These are phyloP conservation scores for Blastocystis sp. DNA, from an alignment of 352 stramenopile genomes.

Conservation along the genomic window DNA sequence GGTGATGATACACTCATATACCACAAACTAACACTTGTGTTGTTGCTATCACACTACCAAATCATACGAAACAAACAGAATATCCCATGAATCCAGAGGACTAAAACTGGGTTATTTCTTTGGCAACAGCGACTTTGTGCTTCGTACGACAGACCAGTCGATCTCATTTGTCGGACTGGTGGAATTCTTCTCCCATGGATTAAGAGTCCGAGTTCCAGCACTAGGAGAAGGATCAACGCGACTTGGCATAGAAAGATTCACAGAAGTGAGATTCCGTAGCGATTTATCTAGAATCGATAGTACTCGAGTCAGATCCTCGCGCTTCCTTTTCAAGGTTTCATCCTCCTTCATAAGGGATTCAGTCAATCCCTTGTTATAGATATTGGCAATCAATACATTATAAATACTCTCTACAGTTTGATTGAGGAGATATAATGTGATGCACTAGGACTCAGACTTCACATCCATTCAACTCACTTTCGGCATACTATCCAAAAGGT, in stretches of 20 bases:
- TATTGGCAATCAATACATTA: conserved; percentile 88
- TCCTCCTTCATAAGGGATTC: conserved; percentile 77
- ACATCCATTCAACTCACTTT: conserved; percentile 75
- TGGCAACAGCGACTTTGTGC: background rate
- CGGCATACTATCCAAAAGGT: conserved; percentile 95
- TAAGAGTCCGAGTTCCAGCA: background rate
- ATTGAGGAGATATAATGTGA: conserved; percentile 75
- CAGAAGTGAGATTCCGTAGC: background rate
- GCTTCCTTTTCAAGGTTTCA: conserved; percentile 27
- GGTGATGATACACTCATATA: background rate
- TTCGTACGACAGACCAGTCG: conserved; percentile 17
- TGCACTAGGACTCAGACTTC: conserved; percentile 96
- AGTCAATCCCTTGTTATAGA: conserved; percentile 93
- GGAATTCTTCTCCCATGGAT: conserved; percentile 8
- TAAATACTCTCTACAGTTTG: conserved; percentile 89
- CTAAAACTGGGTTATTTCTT: conserved; percentile 38
- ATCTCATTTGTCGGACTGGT: background rate
- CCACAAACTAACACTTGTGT: background rate
- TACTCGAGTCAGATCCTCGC: background rate
- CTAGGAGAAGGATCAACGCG: background rate
- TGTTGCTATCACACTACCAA: background rate
- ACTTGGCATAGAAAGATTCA: background rate
- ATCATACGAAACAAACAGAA: background rate
- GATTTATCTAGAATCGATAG: conserved; percentile 20
- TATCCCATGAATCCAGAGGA: conserved; percentile 27